Conservation (phyloP, 331 rosid genomes). For the Saraca asoca region DNA sequence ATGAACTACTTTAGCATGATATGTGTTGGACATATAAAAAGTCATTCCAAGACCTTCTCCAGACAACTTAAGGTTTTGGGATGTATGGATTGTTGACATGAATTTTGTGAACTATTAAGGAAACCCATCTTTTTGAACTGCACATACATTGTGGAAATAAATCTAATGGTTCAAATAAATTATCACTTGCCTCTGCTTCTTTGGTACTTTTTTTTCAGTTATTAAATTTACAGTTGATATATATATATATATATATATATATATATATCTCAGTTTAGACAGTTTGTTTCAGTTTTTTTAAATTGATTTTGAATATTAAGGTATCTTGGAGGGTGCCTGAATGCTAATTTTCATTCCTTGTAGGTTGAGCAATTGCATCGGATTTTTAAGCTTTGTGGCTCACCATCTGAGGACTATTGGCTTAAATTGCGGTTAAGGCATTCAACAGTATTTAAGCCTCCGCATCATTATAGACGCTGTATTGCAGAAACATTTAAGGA, state of each 20-base stretch:
- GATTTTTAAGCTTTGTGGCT: slow-evolving; percentile 93
- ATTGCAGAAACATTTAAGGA: slow-evolving; percentile 70
- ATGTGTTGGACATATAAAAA: too few relatives aligned
- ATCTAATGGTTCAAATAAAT: not conserved
- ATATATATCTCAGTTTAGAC: too few relatives aligned
- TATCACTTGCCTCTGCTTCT: not conserved
- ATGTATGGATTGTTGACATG: not conserved
- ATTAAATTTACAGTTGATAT: too few relatives aligned
- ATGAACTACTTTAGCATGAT: not conserved
- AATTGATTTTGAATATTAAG: slow-evolving; percentile 3
- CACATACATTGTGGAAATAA: not conserved
- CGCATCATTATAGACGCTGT: slow-evolving; percentile 70
- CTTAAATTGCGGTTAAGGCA: slow-evolving; percentile 53
- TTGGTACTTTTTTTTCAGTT: too few relatives aligned
- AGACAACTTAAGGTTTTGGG: too few relatives aligned
- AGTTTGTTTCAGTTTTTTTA: slow-evolving; percentile 3
- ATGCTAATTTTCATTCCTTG: slow-evolving; percentile 28
- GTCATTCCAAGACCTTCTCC: too few relatives aligned
- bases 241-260: too few relatives aligned
- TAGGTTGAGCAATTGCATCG: slow-evolving; percentile 96
- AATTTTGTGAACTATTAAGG: not conserved
- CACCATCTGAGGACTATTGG: slow-evolving; percentile 90
- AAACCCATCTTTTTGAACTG: not conserved
- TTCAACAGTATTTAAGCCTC: slow-evolving; percentile 73
- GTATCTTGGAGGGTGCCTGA: slow-evolving; percentile 11